phyloP scores from a whole-genome alignment of 2,329 filamentous ascomycete species.

The Tolypocladium amazonense region DNA sequence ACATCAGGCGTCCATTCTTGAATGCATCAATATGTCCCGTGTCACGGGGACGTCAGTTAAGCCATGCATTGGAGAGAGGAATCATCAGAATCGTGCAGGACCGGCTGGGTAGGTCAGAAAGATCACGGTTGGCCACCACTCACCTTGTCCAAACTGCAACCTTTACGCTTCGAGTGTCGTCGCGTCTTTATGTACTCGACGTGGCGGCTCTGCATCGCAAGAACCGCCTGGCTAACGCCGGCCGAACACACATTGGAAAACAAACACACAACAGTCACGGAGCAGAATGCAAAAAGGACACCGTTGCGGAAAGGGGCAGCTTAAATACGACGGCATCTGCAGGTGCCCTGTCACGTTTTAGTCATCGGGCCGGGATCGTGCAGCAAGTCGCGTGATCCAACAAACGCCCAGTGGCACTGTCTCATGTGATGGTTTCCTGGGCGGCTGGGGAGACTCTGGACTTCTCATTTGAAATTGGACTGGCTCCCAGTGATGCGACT shows the following conservation, averaged over 20 bases:
- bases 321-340: not conserved
- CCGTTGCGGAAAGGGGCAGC: not conserved
- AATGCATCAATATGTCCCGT: not conserved
- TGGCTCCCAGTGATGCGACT: not conserved
- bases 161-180: not conserved
- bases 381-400: not conserved
- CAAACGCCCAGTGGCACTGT: not conserved
- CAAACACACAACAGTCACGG: not conserved
- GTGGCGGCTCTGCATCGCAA: not conserved
- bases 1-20: not conserved
- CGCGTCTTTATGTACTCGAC: not conserved
- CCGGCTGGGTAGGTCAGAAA: not conserved
- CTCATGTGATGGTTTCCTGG: not conserved
- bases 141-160: not conserved
- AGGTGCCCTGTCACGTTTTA: not conserved
- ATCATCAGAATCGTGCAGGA: not conserved
- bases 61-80: not conserved
- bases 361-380: not conserved
- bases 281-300: not conserved
- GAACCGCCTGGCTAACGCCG: not conserved
- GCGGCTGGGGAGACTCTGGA: not conserved
- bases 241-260: not conserved
- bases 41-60: not conserved
- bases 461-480: not conserved
- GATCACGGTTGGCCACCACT: not conserved